Base-by-base conservation (phyloP, 148 eudicot species). In the Silene latifolia region DNA sequence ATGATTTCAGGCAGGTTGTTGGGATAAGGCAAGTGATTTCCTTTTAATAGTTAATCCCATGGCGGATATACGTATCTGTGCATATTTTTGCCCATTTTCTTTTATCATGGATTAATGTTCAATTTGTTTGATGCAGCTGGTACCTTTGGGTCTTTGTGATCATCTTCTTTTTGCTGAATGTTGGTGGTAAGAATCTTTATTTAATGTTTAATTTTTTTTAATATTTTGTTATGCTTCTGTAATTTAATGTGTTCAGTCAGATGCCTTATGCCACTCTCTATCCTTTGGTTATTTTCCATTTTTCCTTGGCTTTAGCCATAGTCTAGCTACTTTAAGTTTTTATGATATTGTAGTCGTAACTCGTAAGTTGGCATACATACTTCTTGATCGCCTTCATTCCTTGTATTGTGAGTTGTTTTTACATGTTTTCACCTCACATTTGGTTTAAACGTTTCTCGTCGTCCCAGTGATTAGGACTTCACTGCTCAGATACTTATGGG, bases 301-400 rank as follows among this genome's bases (percentile, higher is more conserved):
- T 35, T 35, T 35, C 39, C 6, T 35, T 5, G 39, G 39, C 2
- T 35, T 35, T 35, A 35, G 6, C 39, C 39, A 35, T 35, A 35
- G 39, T 35, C 39, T 35, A 35, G 39, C 39, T 35, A 35, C 4
- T 35, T 35, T 3, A 35, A 35, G 39, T 35, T 35, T 35, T 35
- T 35, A 3, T 35, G 39, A 5, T 35, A 35, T 35, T 35, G 39
- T 35, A 35, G 39, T 59, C 8, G 4, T 8, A 59, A 59, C 62
- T 67, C 78, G 80, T 89, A 94, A 97, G 97, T n/a, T 94, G 98
- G 98, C 93, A 94, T 77, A 90, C 96, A 14, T 94, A 94, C 77
- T 94, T 94, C 77, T 94, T 97, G 98, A 90, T 94, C 15, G 96
- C 98, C 14, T 94, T 94, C 73, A 19, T 94, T 82, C 98, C 97